Evolutionary conservation across 2,329 filamentous ascomycete species (phyloP).

Genomic region (Cladosporium colombiae): DNA sequence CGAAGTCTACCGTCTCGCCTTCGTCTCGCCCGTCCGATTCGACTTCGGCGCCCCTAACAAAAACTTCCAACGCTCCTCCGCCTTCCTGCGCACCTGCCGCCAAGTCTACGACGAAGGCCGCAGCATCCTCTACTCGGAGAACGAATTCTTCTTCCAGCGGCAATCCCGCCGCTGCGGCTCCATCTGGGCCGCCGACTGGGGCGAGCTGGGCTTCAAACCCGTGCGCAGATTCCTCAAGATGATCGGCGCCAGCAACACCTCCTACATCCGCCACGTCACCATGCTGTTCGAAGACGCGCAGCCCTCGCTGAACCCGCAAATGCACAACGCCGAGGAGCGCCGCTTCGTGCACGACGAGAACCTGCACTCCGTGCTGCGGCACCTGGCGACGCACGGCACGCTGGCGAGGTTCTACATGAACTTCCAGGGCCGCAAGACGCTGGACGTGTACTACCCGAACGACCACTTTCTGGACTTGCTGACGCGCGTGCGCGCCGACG

Average conservation of each 20-base stretch:
- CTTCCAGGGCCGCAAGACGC: constrained; percentile 45
- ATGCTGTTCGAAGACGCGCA: constrained; percentile 50
- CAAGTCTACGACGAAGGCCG: constrained; percentile 48
- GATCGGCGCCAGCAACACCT: constrained; percentile 51
- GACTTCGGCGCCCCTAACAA: constrained; percentile 40
- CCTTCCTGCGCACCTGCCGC: constrained; percentile 50
- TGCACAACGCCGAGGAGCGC: constrained; percentile 44
- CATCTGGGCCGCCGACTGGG: constrained; percentile 45
- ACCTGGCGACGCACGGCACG: constrained; percentile 44
- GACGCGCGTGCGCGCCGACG: constrained; percentile 47
- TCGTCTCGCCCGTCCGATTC: constrained; percentile 39
- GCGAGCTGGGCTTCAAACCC: constrained; percentile 51
- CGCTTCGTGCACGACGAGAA: constrained; percentile 52
- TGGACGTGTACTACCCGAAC: constrained; percentile 37
- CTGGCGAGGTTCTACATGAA: constrained; percentile 46
- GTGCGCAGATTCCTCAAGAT: constrained; percentile 48
- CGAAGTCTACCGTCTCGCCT: constrained; percentile 48
- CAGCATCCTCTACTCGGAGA: constrained; percentile 53
- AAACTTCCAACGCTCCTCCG: constrained; percentile 43
- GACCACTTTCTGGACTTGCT: constrained; percentile 48
- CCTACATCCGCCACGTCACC: constrained; percentile 48
- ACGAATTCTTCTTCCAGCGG: constrained; percentile 49
- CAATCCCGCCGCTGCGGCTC: constrained; percentile 37
- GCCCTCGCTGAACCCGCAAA: constrained; percentile 43
- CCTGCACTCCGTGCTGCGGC: constrained; percentile 47